A percentile compares a stretch with the other conserved stretches of the same genome.
Evolutionary conservation across 179 eudicot genomes (phyloP).

Genomic region (Spergularia azorica): DNA sequence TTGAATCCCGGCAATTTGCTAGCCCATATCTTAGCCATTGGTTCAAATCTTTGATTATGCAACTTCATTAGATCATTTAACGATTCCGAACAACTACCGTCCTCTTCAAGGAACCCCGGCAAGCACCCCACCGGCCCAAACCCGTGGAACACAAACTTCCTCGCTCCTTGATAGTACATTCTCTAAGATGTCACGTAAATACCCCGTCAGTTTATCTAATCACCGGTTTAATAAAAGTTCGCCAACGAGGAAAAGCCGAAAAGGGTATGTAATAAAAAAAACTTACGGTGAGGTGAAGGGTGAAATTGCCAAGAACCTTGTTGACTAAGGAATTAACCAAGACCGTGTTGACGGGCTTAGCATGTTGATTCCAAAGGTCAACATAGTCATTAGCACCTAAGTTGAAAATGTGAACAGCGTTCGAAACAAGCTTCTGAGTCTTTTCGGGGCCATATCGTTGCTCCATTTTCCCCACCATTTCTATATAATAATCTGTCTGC

Average conservation of each 20-base stretch:
- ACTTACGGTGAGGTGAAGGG: slow-evolving; percentile 31
- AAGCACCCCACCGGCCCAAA: slow-evolving; percentile 40
- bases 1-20: slow-evolving; percentile 32
- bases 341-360: slow-evolving; percentile 15
- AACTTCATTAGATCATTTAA: slow-evolving; percentile 28
- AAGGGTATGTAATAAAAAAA: too few species aligned
- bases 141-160: slow-evolving; percentile 43
- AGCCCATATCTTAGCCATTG: slow-evolving; percentile 14
- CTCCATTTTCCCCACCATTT: slow-evolving; percentile 28
- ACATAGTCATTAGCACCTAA: slow-evolving; percentile 43
- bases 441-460: slow-evolving; percentile 28
- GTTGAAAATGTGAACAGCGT: slow-evolving; percentile 47
- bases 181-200: slow-evolving; percentile 16
- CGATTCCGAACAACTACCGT: slow-evolving; percentile 32
- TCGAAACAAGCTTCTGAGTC: slow-evolving; percentile 29
- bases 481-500: slow-evolving; percentile 35
- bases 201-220: not conserved
- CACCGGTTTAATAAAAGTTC: too few species aligned
- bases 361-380: slow-evolving; percentile 20
- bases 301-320: slow-evolving; percentile 39
- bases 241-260: too few species aligned
- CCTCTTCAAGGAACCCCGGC: slow-evolving; percentile 23
- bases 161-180: slow-evolving; percentile 38
- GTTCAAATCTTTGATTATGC: slow-evolving; percentile 31
- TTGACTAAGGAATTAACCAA: slow-evolving; percentile 20